Percentiles rank a stretch among this genome's conserved stretches.
phyloP scores from a whole-genome alignment of 768 basidiomycete genomes.

The Podaxis sp. region DNA sequence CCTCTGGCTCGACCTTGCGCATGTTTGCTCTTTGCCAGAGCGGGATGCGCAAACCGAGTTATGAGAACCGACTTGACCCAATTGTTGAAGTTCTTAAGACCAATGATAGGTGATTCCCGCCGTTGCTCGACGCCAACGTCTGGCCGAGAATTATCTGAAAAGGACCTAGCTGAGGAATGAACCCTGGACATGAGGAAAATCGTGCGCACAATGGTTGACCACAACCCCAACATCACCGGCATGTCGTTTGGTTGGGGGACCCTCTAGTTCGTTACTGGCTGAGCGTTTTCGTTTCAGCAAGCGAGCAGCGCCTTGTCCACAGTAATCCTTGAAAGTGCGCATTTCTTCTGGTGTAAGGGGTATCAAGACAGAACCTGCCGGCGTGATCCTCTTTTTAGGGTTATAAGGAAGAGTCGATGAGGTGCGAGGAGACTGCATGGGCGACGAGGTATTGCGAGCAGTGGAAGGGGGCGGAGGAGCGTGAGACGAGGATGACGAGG shows the following conservation, averaged over 20 bases:
- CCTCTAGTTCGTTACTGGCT: conserved; percentile 35
- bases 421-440: conserved; percentile 17
- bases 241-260: conserved; percentile 48
- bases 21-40: conserved; percentile 42
- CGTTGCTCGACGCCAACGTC: conserved; percentile 88
- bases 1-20: conserved; percentile 44
- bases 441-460: conserved; percentile 7
- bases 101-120: conserved; percentile 89
- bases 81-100: conserved; percentile 97
- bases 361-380: conserved; percentile 58
- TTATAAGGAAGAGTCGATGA: conserved; percentile 57
- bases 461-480: conserved; percentile 34
- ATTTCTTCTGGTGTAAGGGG: conserved; percentile 67
- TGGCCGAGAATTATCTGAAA: conserved; percentile 85
- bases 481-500: conserved; percentile 26
- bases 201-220: conserved; percentile 72
- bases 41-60: conserved; percentile 81
- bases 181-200: conserved; percentile 13
- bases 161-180: conserved; percentile 7
- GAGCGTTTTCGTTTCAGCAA: conserved; percentile 57
- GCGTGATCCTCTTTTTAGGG: conserved; percentile 60
- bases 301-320: conserved; percentile 54
- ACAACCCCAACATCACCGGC: conserved; percentile 74
- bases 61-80: conserved; percentile 99
- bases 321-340: conserved; percentile 54